Base-by-base conservation (phyloP, 1,284 basidiomycete species). In the Fomitopsis betulina region DNA sequence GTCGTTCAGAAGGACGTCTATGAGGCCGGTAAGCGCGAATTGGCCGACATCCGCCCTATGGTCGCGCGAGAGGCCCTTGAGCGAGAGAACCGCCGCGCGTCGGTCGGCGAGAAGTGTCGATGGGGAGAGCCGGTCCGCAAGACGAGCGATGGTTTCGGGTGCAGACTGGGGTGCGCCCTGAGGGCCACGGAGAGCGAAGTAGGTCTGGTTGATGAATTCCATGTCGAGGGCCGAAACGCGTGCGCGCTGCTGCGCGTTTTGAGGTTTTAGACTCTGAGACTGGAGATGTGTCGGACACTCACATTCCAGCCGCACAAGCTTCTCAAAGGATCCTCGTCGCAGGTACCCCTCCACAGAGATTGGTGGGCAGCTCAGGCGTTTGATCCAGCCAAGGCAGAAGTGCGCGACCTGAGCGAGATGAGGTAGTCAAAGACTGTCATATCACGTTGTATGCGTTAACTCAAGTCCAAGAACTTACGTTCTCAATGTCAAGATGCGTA, bases 31-130 rank as follows among this genome's bases (percentile, higher is more conserved):
- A 15, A 98, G 77, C 1, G 93, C 89, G 54, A 81, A 79, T 62
- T 84, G 80, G 12, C 92, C 94, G 21, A 97, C 90, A 59, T 96
- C 93, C 60, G 85, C 80, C 71, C 92, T 95, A 79, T 92, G 94
- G 74, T 97, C 96, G 57, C 95, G 83, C 51, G 89, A 81, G 53
- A 98, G 84, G 15, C 95, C 95, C 72, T 98, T 98, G 65, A 99
- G 83, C 0, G 94, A 86, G 45, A 98, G 79, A 9, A 99, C 88
- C 0, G 96, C 91, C 19, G 96, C 96, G 54, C 94, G 84, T 64
- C 96, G 82, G 75, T 98, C 96, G 45, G 95, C 90, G 37, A 95
- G 85, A 37, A 92, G 83, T 0, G 91, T 89, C 2, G 89, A 85
- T 13, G 93, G 93, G 32, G 93, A 89, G 38, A 99, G 86, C 53